Evolutionary conservation across 768 basidiomycete species (phyloP).

Genomic region (Collybia nuda): DNA sequence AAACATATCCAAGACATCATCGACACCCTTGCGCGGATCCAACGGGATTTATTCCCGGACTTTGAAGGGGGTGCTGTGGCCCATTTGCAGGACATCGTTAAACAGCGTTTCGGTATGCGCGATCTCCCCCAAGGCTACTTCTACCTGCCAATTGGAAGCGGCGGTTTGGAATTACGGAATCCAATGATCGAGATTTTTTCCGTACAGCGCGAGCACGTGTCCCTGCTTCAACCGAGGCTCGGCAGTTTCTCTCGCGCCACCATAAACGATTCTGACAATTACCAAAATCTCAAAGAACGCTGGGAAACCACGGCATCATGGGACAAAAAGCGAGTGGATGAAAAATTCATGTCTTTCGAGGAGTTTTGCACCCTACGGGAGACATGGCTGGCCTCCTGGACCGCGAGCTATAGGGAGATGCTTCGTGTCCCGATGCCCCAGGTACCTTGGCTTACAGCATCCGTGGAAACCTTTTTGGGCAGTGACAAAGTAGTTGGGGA

Average conservation of each 20-base stretch:
- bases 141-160: conserved; percentile 25
- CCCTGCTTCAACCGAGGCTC: too few species aligned
- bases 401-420: neutral
- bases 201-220: conserved; percentile 7
- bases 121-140: conserved; percentile 29
- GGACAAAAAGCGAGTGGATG: neutral
- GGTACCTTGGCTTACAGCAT: neutral
- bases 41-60: conserved; percentile 25
- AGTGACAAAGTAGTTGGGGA: neutral
- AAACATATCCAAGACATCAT: conserved; percentile 24
- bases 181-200: conserved; percentile 36
- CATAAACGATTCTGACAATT: conserved; percentile 11
- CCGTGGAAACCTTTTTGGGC: neutral
- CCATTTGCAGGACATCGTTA: conserved; percentile 24
- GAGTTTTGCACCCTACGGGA: neutral
- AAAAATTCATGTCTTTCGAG: neutral
- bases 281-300: neutral
- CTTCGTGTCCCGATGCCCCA: neutral
- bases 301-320: neutral
- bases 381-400: neutral
- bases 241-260: conserved; percentile 3
- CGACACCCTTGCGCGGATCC: conserved; percentile 24
- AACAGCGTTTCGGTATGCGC: conserved; percentile 23
- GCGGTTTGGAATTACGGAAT: conserved; percentile 30
- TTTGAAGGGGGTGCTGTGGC: conserved; percentile 19